phyloP scores from a whole-genome alignment of 306 rosid genomes.

The Citrullus mucosospermus region DNA sequence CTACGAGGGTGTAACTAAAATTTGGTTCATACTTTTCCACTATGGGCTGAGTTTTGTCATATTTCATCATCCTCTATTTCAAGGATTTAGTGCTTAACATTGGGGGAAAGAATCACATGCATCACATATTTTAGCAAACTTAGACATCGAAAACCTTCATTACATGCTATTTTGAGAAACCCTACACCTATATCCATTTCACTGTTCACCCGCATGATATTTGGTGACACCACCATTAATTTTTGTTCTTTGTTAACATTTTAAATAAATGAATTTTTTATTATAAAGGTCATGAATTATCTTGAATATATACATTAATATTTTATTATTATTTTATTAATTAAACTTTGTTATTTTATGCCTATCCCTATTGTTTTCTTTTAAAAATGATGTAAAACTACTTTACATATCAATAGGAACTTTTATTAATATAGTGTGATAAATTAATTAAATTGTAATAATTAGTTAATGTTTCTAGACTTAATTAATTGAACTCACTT shows the following conservation, averaged over 20 bases:
- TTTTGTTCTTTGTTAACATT: not conserved
- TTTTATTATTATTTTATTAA: not conserved
- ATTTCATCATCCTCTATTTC: not conserved
- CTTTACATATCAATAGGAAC: not conserved
- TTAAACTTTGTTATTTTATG: not conserved
- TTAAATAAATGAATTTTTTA: not conserved
- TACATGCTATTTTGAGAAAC: not conserved
- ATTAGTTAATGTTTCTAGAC: not conserved
- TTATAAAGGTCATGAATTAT: not conserved
- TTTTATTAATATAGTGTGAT: not conserved
- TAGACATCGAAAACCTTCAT: not conserved
- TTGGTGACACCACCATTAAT: not conserved
- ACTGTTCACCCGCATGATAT: not conserved
- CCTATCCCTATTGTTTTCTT: not conserved
- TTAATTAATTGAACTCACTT: not conserved
- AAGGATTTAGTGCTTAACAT: not conserved
- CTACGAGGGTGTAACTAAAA: not conserved
- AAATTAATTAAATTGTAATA: not conserved
- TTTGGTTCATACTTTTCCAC: not conserved
- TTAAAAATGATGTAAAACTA: not conserved
- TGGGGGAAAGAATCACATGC: not conserved
- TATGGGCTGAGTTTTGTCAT: not conserved
- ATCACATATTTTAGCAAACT: not conserved
- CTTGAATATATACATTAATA: not conserved
- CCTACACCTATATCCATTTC: not conserved